phyloP scores from a whole-genome alignment of 2,329 filamentous ascomycete genomes.

The Neocatenulostroma microsporum region DNA sequence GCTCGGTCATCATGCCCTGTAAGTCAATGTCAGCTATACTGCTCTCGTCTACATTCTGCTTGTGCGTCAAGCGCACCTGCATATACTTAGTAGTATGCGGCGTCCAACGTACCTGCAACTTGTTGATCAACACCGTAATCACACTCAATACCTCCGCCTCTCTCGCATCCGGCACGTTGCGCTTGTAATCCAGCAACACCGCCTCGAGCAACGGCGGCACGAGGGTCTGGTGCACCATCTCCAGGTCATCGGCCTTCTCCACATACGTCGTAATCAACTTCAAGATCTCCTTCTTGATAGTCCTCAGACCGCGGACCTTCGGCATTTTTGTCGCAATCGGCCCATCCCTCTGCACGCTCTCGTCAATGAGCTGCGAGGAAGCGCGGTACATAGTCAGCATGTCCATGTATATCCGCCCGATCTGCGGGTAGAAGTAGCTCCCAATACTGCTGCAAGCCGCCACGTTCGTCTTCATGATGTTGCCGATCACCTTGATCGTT shows the following conservation, averaged over 20 bases:
- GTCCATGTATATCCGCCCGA: conserved; percentile 93
- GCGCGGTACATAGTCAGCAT: conserved; percentile 99
- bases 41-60: too few relatives aligned
- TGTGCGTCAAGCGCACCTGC: conserved; percentile 26
- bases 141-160: conserved; percentile 95
- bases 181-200: conserved; percentile 91
- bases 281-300: conserved; percentile 98
- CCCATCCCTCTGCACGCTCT: conserved; percentile 78
- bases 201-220: conserved; percentile 93
- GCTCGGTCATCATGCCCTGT: conserved; percentile 92
- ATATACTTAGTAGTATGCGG: conserved; percentile 45
- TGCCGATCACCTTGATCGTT: conserved; percentile 96
- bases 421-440: conserved; percentile 95
- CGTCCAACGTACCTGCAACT: conserved; percentile 76
- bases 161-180: conserved; percentile 88
- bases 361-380: conserved; percentile 91
- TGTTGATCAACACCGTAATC: conserved; percentile 95
- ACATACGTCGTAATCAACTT: conserved; percentile 98
- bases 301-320: conserved; percentile 86
- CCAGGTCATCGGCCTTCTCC: conserved; percentile 92
- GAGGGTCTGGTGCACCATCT: conserved; percentile 87
- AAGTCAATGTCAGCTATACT: too few relatives aligned
- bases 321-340: conserved; percentile 96
- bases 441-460: conserved; percentile 97
- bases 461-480: conserved; percentile 99